Conservation (phyloP, 2,329 filamentous ascomycete species). For the Cyanodermella asteris region DNA sequence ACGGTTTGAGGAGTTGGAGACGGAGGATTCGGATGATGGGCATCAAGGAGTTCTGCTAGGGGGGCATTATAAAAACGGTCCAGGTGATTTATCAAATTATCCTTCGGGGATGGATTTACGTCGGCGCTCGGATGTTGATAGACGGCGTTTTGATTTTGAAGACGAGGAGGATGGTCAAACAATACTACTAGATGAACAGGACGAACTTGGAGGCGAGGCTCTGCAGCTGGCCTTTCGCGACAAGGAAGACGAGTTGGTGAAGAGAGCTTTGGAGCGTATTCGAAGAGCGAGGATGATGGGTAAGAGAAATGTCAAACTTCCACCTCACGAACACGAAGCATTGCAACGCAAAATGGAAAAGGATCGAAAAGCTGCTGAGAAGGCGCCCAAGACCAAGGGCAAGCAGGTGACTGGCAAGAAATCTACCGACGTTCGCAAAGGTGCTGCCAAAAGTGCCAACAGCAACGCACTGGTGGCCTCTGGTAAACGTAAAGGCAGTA, state of each 20-base stretch:
- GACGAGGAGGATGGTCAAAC: slow-evolving; percentile 29
- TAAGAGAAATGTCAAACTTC: slow-evolving; percentile 58
- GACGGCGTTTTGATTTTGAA: slow-evolving; percentile 25
- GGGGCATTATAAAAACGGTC: slow-evolving; percentile 30
- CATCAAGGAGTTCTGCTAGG: slow-evolving; percentile 32
- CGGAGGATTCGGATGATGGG: slow-evolving; percentile 31
- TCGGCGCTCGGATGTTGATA: slow-evolving; percentile 18
- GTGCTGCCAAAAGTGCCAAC: neutral
- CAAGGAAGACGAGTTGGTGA: slow-evolving; percentile 53
- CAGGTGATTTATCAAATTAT: too few species aligned
- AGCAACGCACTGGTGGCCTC: neutral
- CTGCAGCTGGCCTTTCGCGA: slow-evolving; percentile 36
- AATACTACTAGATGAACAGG: too few species aligned
- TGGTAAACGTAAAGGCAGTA: neutral
- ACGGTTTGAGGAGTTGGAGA: slow-evolving; percentile 46
- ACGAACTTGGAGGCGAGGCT: slow-evolving; percentile 23
- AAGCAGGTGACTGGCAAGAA: slow-evolving; percentile 11
- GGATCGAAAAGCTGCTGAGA: slow-evolving; percentile 15
- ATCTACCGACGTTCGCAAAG: slow-evolving; percentile 1
- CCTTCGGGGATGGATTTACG: too few species aligned
- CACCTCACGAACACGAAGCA: slow-evolving; percentile 57
- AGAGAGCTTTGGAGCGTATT: slow-evolving; percentile 61
- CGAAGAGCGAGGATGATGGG: slow-evolving; percentile 55
- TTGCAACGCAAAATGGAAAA: slow-evolving; percentile 44
- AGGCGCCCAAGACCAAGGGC: slow-evolving; percentile 10